These are phyloP conservation scores for Ceratobasidium sp. DNA, from an alignment of 1,284 basidiomycete genomes.

Conservation along the genomic window DNA sequence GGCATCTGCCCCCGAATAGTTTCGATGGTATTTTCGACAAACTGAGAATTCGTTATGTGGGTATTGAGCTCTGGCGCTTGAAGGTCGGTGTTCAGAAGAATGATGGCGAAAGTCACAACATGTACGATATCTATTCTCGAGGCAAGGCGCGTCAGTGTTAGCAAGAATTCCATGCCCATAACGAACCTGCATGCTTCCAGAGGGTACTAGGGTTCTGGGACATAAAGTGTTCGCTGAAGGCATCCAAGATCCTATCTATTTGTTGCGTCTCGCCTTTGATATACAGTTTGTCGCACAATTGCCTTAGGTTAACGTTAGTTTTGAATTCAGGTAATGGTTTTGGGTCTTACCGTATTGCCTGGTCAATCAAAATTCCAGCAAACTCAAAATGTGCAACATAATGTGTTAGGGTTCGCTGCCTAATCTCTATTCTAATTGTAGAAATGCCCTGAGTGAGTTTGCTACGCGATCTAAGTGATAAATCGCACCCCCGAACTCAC, in stretches of 20 bases:
- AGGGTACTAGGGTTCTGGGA: constrained; percentile 21
- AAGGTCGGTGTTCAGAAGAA: constrained; percentile 44
- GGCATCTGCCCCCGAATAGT: constrained; percentile 31
- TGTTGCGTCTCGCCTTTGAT: constrained; percentile 46
- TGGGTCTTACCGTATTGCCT: constrained; percentile 38
- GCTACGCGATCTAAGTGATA: constrained; percentile 24
- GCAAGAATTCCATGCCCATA: background rate
- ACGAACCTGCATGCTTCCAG: constrained; percentile 31
- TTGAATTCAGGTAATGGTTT: background rate
- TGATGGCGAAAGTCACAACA: constrained; percentile 43
- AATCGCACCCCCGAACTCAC: constrained; percentile 39
- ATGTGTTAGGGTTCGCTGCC: constrained; percentile 28
- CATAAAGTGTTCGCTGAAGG: constrained; percentile 38
- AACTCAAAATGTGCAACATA: constrained; percentile 43
- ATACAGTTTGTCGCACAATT: constrained; percentile 39
- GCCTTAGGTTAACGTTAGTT: background rate
- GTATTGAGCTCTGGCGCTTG: constrained; percentile 43
- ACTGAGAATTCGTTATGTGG: constrained; percentile 35
- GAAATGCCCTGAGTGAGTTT: constrained; percentile 30
- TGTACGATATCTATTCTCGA: constrained; percentile 40
- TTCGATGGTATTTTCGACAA: constrained; percentile 40
- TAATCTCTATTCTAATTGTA: constrained; percentile 28
- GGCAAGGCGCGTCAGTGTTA: background rate
- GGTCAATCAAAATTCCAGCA: constrained; percentile 19
- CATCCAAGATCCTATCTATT: constrained; percentile 39